These are phyloP conservation scores for Boletus vermiculosoides DNA, from an alignment of 768 basidiomycete genomes.

Conservation along the genomic window DNA sequence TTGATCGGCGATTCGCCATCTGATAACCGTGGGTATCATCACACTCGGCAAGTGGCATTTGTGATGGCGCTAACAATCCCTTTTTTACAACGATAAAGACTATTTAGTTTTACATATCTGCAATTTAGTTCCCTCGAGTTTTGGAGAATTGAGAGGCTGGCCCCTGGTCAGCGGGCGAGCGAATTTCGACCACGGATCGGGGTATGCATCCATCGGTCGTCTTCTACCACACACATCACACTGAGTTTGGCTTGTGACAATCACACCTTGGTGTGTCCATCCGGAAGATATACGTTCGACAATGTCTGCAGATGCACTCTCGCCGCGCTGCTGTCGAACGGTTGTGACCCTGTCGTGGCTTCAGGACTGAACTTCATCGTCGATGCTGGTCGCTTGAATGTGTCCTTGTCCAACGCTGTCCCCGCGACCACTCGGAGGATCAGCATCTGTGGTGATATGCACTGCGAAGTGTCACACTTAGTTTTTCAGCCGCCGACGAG, in stretches of 20 bases:
- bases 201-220: too few relatives aligned
- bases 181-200: neutral
- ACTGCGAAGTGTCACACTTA: slow-evolving; percentile 8
- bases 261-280: neutral
- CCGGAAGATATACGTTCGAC: neutral
- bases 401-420: slow-evolving; percentile 12
- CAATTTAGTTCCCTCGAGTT: neutral
- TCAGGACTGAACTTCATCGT: slow-evolving; percentile 11
- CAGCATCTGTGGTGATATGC: slow-evolving; percentile 28
- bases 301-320: neutral
- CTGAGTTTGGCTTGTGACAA: neutral
- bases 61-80: slow-evolving; percentile 35
- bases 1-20: neutral
- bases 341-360: neutral
- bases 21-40: slow-evolving; percentile 34
- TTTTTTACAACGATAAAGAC: too few relatives aligned
- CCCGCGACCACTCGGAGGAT: slow-evolving; percentile 24
- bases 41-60: slow-evolving; percentile 39
- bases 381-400: neutral
- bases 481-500: too few relatives aligned
- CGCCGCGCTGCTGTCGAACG: neutral
- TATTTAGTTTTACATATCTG: neutral
- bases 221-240: too few relatives aligned
- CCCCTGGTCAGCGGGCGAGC: neutral
- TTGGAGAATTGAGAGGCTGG: neutral